A percentile compares a stretch with the other conserved stretches of the same genome.
Evolutionary conservation across 2,329 filamentous ascomycete genomes (phyloP).

Genomic region (Neonectria magnoliae): DNA sequence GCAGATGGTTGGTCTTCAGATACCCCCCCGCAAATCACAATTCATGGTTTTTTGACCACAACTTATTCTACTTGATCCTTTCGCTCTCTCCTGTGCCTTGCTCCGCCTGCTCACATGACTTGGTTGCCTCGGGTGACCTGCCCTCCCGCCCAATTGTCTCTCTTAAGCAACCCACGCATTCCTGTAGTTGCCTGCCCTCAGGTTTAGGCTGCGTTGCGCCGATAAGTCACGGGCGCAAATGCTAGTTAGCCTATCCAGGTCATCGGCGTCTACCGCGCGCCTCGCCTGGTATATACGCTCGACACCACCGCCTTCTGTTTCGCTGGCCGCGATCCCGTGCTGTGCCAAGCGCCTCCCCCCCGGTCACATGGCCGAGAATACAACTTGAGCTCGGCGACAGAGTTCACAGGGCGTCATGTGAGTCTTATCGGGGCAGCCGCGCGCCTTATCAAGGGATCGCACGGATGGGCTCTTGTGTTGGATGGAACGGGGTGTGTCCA

Average conservation of each 20-base stretch:
- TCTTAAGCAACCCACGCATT: background rate
- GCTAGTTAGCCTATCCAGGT: background rate
- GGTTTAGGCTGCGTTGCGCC: background rate
- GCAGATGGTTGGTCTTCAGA: conserved; percentile 13
- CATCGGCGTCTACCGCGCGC: background rate
- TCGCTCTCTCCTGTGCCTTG: background rate
- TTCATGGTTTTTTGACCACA: conserved; percentile 11
- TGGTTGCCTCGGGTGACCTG: conserved; percentile 18
- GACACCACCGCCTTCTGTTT: background rate
- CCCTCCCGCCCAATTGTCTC: background rate
- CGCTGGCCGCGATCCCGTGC: background rate
- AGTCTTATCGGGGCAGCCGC: background rate
- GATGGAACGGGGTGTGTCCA: background rate
- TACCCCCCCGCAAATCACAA: conserved; percentile 21
- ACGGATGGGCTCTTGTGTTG: no score
- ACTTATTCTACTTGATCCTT: background rate
- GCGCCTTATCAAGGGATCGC: background rate
- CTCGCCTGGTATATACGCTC: background rate
- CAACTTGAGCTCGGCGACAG: background rate
- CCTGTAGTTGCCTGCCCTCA: background rate
- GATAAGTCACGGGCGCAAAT: conserved; percentile 3
- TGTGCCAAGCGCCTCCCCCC: background rate
- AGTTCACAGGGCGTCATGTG: background rate
- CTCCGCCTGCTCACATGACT: conserved; percentile 7
- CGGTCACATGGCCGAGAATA: background rate